Conservation (phyloP, 257 asterid genomes). For the Solanum dulcamara region DNA sequence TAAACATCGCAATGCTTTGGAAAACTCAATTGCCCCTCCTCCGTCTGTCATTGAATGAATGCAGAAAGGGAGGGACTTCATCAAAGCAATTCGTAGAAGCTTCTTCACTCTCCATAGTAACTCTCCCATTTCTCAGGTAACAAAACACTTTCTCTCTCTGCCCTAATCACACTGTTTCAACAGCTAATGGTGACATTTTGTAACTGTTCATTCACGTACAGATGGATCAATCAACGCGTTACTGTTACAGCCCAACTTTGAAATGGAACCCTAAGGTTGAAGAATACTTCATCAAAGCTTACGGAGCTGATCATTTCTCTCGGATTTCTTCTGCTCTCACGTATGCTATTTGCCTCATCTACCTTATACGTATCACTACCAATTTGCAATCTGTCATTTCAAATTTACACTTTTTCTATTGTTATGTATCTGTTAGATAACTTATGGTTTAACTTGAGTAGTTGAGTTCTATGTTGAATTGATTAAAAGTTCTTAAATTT, state of each 20-base stretch:
- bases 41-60: neutral
- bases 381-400: neutral
- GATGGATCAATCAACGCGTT: slow-evolving; percentile 75
- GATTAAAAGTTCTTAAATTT: neutral
- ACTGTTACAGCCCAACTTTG: slow-evolving; percentile 59
- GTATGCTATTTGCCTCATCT: neutral
- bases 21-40: neutral
- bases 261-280: slow-evolving; percentile 79
- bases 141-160: neutral
- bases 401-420: neutral
- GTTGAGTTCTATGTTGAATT: neutral
- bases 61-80: neutral
- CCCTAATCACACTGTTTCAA: neutral
- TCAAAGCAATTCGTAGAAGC: neutral
- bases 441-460: neutral
- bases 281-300: slow-evolving; percentile 67
- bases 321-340: slow-evolving; percentile 62
- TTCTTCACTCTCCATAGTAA: neutral
- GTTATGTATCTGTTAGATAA: neutral
- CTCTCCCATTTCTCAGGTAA: neutral
- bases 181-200: neutral
- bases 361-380: neutral
- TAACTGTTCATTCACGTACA: slow-evolving; percentile 3
- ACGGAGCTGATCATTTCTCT: slow-evolving; percentile 71
- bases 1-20: neutral